A percentile compares a stretch with the other conserved stretches of the same genome.
These are phyloP conservation scores for Corrigiola litoralis DNA, from an alignment of 179 eudicot genomes.

Conservation along the genomic window DNA sequence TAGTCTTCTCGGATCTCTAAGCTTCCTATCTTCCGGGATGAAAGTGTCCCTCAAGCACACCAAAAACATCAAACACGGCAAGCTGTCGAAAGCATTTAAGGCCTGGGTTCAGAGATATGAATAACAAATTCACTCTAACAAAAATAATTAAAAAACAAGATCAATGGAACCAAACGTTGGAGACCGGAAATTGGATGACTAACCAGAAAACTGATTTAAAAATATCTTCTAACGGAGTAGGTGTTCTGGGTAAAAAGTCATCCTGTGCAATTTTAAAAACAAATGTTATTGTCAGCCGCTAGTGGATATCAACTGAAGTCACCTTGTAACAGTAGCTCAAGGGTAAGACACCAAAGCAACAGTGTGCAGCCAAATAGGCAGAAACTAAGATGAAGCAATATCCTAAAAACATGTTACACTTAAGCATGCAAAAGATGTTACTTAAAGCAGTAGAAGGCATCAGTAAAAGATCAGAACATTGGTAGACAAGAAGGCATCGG, in stretches of 20 bases:
- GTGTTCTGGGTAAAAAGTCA: constrained; percentile 87
- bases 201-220: constrained; percentile 81
- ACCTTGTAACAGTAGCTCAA: neutral
- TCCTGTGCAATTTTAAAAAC: constrained; percentile 40
- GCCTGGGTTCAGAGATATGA: constrained; percentile 48
- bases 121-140: constrained; percentile 26
- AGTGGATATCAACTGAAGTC: neutral
- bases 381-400: neutral
- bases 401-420: neutral
- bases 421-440: too few relatives aligned
- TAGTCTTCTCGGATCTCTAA: constrained; percentile 81
- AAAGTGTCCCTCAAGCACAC: constrained; percentile 92
- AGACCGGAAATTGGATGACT: too few relatives aligned
- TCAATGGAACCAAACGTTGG: too few relatives aligned
- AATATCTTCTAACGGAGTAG: constrained; percentile 90
- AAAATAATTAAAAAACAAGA: neutral
- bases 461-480: too few relatives aligned
- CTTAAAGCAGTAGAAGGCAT: too few relatives aligned
- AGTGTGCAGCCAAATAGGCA: neutral
- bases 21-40: constrained; percentile 73
- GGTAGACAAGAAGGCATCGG: neutral
- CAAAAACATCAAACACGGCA: constrained; percentile 81
- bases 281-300: neutral
- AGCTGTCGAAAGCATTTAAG: constrained; percentile 73
- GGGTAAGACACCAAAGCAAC: neutral